phyloP scores from a whole-genome alignment of 495 filamentous ascomycete genomes.

The Podospora bellae-mahoneyi region DNA sequence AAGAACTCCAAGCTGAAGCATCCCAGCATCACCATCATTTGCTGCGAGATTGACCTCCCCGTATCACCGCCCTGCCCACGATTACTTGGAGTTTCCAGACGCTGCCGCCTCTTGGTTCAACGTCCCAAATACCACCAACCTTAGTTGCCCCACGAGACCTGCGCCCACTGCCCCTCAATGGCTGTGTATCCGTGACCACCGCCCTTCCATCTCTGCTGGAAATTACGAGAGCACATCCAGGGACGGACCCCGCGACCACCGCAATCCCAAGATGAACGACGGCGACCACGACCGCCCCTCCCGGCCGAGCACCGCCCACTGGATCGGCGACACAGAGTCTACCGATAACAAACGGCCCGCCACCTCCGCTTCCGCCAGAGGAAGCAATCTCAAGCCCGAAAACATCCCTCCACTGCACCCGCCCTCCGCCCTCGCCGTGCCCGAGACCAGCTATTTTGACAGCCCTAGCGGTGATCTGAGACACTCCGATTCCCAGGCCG shows the following conservation, averaged over 20 bases:
- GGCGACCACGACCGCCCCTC: constrained; percentile 24
- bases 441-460: constrained; percentile 45
- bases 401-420: constrained; percentile 30
- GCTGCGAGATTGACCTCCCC: not conserved
- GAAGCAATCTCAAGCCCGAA: constrained; percentile 20
- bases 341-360: constrained; percentile 18
- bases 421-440: constrained; percentile 16
- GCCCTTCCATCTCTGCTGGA: not conserved
- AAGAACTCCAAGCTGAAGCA: constrained; percentile 4
- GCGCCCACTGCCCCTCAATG: constrained; percentile 2
- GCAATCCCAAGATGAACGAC: constrained; percentile 19
- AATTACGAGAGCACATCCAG: not conserved
- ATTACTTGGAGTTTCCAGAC: not conserved
- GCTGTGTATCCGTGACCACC: not conserved
- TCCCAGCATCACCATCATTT: constrained; percentile 9
- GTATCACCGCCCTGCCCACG: not conserved
- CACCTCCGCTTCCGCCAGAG: constrained; percentile 11
- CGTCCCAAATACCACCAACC: not conserved
- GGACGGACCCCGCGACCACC: constrained; percentile 2
- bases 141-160: not conserved
- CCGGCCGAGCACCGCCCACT: constrained; percentile 26
- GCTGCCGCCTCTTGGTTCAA: not conserved
- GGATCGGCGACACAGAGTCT: constrained; percentile 6
- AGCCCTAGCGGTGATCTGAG: constrained; percentile 39
- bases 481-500: constrained; percentile 43